Base-by-base conservation (phyloP, 2,329 filamentous ascomycete genomes). In the Phyllosticta citrichinensis region DNA sequence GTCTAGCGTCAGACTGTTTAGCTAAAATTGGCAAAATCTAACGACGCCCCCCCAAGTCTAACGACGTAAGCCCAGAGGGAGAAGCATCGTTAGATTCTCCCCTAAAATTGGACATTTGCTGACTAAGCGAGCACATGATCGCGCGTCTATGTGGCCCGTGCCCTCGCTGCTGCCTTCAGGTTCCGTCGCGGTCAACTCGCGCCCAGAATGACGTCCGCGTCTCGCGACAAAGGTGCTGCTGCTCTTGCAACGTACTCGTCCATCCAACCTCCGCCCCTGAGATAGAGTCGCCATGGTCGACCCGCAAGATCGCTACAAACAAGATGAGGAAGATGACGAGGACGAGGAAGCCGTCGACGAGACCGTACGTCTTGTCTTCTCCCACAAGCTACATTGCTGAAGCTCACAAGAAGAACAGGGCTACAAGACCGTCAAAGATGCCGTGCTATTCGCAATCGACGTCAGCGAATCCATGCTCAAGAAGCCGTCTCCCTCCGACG, bases 371-470 rank as follows among this genome's bases (percentile, higher is more conserved):
- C 55, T 35, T 20, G 56, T 12, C n/a, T 50, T 30, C n/a, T n/a
- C n/a, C n/a, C n/a, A 30, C 17, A 10, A 50, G 35, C 35, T 22
- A 9, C 52, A 35, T 35, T 40, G 55, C 14, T 6, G 3, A 27
- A n/a, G 30, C 54, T 58, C 8, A 56, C 51, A 25, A 63, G 35
- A 27, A 9, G 10, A 20, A n/a, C 67, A 93, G 91, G 87, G 85
- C 74, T 99, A 94, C 79, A 95, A 92, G 77, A 82, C 87, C 0
- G 87, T 92, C 71, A 97, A 96, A 77, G 94, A 99, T 85, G 94
- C 94, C n/a, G 83, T 97, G n/a, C 81, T 99, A 24, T 93, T 99
- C 71, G 93, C 91, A 14, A 96, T 99, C 68, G 88, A 97, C 65
- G 75, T 97, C 70, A 97, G 89, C 79, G 76, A 84, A 47, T 91